Conservation (phyloP, 106 monocot species). For the Dendrobium catenatum region DNA sequence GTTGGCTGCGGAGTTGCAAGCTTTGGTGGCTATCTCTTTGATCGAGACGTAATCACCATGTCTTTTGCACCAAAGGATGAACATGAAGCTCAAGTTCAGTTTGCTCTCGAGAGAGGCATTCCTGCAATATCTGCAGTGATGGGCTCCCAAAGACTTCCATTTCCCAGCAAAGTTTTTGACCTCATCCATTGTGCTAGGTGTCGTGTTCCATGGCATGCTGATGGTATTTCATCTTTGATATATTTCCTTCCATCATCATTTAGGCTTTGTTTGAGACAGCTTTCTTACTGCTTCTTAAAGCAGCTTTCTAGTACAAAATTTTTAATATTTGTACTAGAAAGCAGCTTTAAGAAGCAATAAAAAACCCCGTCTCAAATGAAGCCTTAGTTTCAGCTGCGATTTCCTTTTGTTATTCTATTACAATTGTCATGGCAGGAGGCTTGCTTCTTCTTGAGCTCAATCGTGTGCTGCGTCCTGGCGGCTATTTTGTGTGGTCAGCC, state of each 20-base stretch:
- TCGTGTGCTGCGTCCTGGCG: conserved; percentile 83
- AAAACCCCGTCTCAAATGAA: too few species aligned
- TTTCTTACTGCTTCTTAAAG: too few species aligned
- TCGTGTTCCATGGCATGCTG: conserved; percentile 92
- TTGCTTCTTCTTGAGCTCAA: conserved; percentile 80
- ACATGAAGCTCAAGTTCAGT: conserved; percentile 92
- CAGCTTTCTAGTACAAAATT: too few species aligned
- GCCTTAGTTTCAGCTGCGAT: too few species aligned
- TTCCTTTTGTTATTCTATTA: too few species aligned
- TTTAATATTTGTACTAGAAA: too few species aligned
- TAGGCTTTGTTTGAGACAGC: too few species aligned
- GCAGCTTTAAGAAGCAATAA: too few species aligned
- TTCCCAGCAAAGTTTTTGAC: conserved; percentile 83
- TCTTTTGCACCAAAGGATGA: conserved; percentile 98
- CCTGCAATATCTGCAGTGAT: conserved; percentile 97
- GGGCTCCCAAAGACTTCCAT: conserved; percentile 84
- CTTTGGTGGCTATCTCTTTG: conserved; percentile 91
- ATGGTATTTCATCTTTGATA: conserved; percentile 21
- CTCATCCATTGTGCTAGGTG: conserved; percentile 90
- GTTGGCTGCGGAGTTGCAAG: conserved; percentile 97
- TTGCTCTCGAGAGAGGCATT: conserved; percentile 89
- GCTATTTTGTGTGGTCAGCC: conserved; percentile 96
- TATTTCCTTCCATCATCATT: too few species aligned
- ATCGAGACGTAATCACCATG: conserved; percentile 76
- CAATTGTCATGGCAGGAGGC: conserved; percentile 19